Conservation (phyloP, 2,329 filamentous ascomycete genomes). For the Colletotrichum sp. region DNA sequence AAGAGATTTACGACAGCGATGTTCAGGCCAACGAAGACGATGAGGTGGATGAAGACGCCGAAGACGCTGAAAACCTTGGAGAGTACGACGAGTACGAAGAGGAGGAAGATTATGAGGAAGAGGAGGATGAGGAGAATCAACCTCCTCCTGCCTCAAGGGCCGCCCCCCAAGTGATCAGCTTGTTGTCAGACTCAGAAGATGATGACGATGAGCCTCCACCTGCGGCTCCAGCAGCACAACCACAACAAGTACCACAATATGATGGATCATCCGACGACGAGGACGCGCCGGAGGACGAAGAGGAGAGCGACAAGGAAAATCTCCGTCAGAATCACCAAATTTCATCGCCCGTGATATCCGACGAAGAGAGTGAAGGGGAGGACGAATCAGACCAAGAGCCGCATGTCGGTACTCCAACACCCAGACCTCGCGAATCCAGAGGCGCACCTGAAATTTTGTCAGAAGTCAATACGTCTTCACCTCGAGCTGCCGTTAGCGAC, state of each 20-base stretch:
- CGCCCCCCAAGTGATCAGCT: constrained; percentile 16
- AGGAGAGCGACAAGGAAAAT: constrained; percentile 2
- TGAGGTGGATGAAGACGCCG: constrained; percentile 13
- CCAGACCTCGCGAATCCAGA: not conserved
- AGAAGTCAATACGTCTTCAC: not conserved
- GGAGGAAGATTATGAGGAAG: constrained; percentile 18
- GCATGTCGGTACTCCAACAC: not conserved
- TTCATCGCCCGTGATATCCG: not conserved
- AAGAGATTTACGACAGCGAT: constrained; percentile 1
- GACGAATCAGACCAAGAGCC: not conserved
- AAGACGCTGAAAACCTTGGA: not conserved
- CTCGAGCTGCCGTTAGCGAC: not conserved
- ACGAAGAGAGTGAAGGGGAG: constrained; percentile 10
- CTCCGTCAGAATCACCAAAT: not conserved
- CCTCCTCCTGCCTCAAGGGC: not conserved
- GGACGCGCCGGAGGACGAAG: not conserved
- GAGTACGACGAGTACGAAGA: constrained; percentile 20
- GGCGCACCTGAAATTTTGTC: not conserved
- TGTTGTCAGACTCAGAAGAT: constrained; percentile 23
- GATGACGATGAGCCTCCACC: constrained; percentile 7
- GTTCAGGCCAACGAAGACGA: constrained; percentile 14
- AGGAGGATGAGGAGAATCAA: constrained; percentile 9
- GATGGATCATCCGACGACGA: constrained; percentile 12
- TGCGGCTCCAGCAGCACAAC: not conserved
- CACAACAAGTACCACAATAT: not conserved